Evolutionary conservation across 331 rosid species (phyloP).

Genomic region (Arachis monticola): DNA sequence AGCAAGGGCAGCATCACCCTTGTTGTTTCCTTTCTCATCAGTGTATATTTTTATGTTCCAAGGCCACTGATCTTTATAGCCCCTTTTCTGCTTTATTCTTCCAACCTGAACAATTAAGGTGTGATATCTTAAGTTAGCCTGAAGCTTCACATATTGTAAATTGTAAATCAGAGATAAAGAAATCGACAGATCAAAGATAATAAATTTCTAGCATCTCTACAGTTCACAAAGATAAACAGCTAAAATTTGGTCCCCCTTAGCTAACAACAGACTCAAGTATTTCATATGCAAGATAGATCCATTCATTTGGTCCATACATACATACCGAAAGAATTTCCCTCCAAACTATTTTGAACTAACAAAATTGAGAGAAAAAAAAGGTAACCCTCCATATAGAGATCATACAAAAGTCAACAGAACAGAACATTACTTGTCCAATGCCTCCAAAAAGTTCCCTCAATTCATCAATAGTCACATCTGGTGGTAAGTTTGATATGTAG

Average conservation of each 20-base stretch:
- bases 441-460: constrained; percentile 93
- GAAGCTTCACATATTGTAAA: neutral
- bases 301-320: neutral
- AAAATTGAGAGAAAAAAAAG: neutral
- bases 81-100: constrained; percentile 97
- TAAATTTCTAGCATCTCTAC: neutral
- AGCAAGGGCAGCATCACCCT: constrained; percentile 89
- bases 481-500: constrained; percentile 93
- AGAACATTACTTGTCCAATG: constrained; percentile 91
- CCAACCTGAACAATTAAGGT: constrained; percentile 65
- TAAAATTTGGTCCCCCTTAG: neutral
- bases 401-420: constrained; percentile 34
- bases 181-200: neutral
- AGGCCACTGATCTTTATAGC: constrained; percentile 99
- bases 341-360: neutral
- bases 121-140: constrained; percentile 1
- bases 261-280: neutral
- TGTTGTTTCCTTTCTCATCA: constrained; percentile 87
- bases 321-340: neutral
- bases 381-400: neutral
- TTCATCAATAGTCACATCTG: constrained; percentile 89
- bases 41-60: constrained; percentile 91
- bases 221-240: neutral
- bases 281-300: neutral
- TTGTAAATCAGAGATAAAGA: neutral